Base-by-base conservation (phyloP, 371 early-diverging fungal species). In the Syncephalis plumigaleata region DNA sequence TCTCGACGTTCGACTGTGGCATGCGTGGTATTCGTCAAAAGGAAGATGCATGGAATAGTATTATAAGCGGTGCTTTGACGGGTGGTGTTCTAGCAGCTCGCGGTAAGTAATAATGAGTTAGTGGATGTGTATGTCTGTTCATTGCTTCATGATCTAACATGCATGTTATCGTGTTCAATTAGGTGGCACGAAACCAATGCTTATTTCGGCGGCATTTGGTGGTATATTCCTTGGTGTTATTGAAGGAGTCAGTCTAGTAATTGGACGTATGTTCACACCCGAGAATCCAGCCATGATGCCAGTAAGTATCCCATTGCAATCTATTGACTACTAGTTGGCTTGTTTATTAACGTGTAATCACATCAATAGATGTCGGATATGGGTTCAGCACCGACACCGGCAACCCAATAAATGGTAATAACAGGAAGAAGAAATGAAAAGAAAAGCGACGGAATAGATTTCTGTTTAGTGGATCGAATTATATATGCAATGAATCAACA, bases 41-140 rank as follows among this genome's bases (percentile, higher is more conserved):
- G 77, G 95, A 97, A 58, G 96, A 97, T 70, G 79, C 87, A 45
- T 95, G 89, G 93, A 93, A 91, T 63, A 69, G 86, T 18, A 91
- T 93, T 48, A 61, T 82, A 27, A 73, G 87, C 9, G 96, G 96
- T 49, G 88, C 89, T 51, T 70, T 91, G 48, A 92, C 98, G 0
- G 96, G 98, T 47, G 95, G 89, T 16, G 71, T 90, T 39, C 64
- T 96, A 47, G 92, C 98, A 39, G 88, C 84, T 22, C 81, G 96
- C 58, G 75, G 62, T 65, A 44, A 13, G n/a, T 16, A 17, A 36
- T 45, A 8, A 39, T 51, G 2, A 9, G 25, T 13, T 18, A 36
- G 31, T 24, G 20, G 37, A 3, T 22, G 38, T 27, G 25, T 27
- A 9, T 47, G 45, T 46, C 17, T 20, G 44, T 9, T 24, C 2